phyloP scores from a whole-genome alignment of 805 yeast species.

The Ogataea henricii region DNA sequence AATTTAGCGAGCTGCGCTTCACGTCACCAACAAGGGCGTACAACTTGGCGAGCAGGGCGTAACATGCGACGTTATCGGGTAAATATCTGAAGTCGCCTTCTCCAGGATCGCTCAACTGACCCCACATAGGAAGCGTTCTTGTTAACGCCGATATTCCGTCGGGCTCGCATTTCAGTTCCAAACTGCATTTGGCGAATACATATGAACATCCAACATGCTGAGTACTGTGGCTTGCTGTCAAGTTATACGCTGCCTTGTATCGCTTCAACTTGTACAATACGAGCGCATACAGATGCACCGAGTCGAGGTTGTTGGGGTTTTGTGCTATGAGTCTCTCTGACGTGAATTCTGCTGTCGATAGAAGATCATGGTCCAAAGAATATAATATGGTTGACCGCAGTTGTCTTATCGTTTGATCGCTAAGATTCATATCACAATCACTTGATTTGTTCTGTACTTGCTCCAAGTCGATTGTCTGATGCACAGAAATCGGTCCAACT shows the following conservation, averaged over 20 bases:
- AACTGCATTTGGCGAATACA: conserved; percentile 69
- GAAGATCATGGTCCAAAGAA: conserved; percentile 68
- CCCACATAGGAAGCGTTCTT: conserved; percentile 41
- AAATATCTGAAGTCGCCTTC: conserved; percentile 19
- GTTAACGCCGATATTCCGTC: conserved; percentile 63
- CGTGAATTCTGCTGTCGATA: conserved; percentile 79
- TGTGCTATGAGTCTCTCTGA: conserved; percentile 78
- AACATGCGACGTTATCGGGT: conserved; percentile 75
- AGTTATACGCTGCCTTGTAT: conserved; percentile 62
- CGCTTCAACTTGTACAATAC: conserved; percentile 61
- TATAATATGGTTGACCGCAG: conserved; percentile 65
- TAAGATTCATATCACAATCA: conserved; percentile 20
- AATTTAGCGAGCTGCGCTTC: conserved; percentile 65
- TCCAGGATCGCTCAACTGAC: conserved; percentile 12
- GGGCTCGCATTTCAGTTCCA: conserved; percentile 51
- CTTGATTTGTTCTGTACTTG: background rate
- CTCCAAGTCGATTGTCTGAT: background rate
- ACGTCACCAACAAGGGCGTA: conserved; percentile 58
- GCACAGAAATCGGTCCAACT: background rate
- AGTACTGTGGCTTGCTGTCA: conserved; percentile 41
- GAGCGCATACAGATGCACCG: conserved; percentile 69
- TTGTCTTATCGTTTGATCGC: conserved; percentile 33
- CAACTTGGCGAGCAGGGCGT: conserved; percentile 69
- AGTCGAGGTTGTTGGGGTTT: conserved; percentile 54
- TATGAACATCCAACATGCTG: conserved; percentile 75